A percentile compares a stretch with the other conserved stretches of the same genome.
phyloP scores from a whole-genome alignment of 768 basidiomycete species.

The Panaeolus cyanescens region DNA sequence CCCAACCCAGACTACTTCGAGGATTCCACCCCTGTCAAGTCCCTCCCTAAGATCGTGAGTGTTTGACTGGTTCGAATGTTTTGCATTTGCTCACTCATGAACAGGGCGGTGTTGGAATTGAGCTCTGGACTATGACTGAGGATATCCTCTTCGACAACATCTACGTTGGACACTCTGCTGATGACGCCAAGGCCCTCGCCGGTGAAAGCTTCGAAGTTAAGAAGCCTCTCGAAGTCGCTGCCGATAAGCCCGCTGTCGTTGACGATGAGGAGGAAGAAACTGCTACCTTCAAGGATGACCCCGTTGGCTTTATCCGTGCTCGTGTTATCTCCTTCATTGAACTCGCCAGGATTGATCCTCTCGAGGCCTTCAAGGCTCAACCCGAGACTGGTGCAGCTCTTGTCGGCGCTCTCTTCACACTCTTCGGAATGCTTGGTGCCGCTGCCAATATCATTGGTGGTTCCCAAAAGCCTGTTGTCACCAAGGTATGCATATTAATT shows the following conservation, averaged over 20 bases:
- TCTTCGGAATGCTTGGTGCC: conserved; percentile 84
- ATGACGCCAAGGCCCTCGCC: conserved; percentile 83
- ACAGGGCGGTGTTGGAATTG: conserved; percentile 92
- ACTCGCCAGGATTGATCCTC: conserved; percentile 71
- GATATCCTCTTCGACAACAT: conserved; percentile 93
- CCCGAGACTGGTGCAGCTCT: conserved; percentile 87
- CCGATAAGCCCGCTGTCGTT: conserved; percentile 54
- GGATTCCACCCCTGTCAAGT: conserved; percentile 80
- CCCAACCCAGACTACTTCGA: conserved; percentile 90
- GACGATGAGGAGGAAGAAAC: conserved; percentile 48
- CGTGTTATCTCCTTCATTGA: conserved; percentile 83
- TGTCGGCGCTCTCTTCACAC: conserved; percentile 68
- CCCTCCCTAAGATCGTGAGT: conserved; percentile 82
- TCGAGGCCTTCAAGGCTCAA: conserved; percentile 82
- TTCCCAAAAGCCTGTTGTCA: conserved; percentile 68
- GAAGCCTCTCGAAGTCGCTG: conserved; percentile 75
- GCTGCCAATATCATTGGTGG: conserved; percentile 80
- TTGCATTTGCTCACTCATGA: conserved; percentile 8
- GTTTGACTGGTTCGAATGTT: background rate
- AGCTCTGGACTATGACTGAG: conserved; percentile 99
- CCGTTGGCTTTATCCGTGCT: conserved; percentile 76
- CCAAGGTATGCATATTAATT: conserved; percentile 51
- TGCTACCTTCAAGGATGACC: conserved; percentile 67
- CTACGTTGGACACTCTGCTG: conserved; percentile 87
- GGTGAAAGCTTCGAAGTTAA: conserved; percentile 91